phyloP scores from a whole-genome alignment of 495 filamentous ascomycete genomes.

The Amphirosellinia nigrospora region DNA sequence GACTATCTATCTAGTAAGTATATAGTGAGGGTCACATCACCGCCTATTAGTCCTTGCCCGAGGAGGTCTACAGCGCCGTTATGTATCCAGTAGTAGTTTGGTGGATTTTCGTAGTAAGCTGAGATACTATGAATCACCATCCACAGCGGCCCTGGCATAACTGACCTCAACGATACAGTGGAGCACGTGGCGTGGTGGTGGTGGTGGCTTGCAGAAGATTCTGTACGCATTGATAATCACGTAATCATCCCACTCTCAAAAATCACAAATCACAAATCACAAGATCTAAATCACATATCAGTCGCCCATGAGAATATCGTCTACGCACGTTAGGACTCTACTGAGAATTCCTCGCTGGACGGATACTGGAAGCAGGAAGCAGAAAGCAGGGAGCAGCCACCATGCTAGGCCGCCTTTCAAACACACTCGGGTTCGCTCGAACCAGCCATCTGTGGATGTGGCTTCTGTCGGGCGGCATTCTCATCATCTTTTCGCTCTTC shows the following conservation, averaged over 20 bases:
- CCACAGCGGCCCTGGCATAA: background rate
- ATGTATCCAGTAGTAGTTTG: too few species aligned
- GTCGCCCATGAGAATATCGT: background rate
- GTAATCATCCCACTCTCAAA: too few species aligned
- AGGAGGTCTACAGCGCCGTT: too few species aligned
- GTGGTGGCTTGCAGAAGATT: background rate
- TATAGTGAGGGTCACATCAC: too few species aligned
- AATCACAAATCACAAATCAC: too few species aligned
- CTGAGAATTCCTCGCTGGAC: background rate
- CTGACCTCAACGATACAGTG: background rate
- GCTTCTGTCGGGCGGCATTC: background rate
- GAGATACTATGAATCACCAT: too few species aligned
- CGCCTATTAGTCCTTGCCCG: too few species aligned
- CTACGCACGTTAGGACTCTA: background rate
- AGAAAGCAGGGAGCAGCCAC: background rate
- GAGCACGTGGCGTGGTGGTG: too few species aligned
- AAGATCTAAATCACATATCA: background rate
- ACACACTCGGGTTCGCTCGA: slow-evolving; percentile 13
- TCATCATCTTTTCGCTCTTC: background rate
- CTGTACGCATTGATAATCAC: background rate
- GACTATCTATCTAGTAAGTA: too few species aligned
- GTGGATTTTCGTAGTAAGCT: too few species aligned
- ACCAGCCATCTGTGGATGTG: background rate
- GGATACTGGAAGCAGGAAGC: too few species aligned
- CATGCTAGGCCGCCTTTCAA: background rate